A percentile compares a stretch with the other conserved stretches of the same genome.
Conservation (phyloP, 495 filamentous ascomycete genomes). For the Cercophora sp. region DNA sequence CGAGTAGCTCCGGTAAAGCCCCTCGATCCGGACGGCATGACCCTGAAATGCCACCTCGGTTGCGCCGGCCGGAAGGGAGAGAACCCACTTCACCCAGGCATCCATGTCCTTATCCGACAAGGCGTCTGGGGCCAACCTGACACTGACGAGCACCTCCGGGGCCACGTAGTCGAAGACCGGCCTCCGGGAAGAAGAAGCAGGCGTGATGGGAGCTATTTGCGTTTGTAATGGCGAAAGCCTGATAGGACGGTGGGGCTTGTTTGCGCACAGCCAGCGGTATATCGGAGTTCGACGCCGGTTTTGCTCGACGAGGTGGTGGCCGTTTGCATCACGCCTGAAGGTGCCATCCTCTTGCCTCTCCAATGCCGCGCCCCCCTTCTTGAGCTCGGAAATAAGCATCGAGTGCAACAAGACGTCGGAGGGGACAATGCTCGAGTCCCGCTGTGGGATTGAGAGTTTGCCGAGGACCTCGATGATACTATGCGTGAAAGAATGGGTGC, state of each 20-base stretch:
- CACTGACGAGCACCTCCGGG: neutral
- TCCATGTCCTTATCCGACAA: neutral
- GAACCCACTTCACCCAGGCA: neutral
- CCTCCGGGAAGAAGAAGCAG: neutral
- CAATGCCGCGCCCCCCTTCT: neutral
- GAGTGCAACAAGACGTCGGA: neutral
- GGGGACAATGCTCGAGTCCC: neutral
- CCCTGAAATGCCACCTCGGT: neutral
- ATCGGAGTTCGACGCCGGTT: neutral
- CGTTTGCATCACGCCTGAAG: neutral
- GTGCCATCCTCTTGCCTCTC: neutral
- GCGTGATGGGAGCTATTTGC: neutral
- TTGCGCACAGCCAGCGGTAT: neutral
- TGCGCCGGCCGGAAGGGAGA: neutral
- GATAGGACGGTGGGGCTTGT: neutral
- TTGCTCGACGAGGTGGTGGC: neutral
- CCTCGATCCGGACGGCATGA: neutral
- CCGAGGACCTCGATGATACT: neutral
- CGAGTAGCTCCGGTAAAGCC: neutral
- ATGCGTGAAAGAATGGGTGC: slow-evolving; percentile 1
- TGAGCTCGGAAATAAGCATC: neutral
- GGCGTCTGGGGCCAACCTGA: neutral
- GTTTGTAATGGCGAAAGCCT: neutral
- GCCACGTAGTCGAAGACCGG: neutral
- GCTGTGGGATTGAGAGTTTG: neutral